Evolutionary conservation across 1,139 yeast species (phyloP).

Genomic region (Geotrichum citri-aurantii): DNA sequence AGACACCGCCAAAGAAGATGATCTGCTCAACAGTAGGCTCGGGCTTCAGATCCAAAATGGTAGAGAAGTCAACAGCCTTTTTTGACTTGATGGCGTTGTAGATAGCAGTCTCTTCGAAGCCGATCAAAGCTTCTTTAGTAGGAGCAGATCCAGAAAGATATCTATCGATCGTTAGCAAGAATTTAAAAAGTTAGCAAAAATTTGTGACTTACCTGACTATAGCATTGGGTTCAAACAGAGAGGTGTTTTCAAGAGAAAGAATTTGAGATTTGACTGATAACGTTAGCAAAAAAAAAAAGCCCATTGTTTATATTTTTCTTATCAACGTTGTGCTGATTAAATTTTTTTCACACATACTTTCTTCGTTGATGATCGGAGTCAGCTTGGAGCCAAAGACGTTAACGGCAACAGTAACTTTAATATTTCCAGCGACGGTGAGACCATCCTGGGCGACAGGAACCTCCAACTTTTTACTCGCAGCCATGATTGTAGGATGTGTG

Average conservation of each 20-base stretch:
- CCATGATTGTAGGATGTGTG: slow-evolving; percentile 3
- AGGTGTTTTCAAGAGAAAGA: slow-evolving; percentile 1
- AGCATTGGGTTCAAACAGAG: slow-evolving; percentile 69
- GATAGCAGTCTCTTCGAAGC: slow-evolving; percentile 22
- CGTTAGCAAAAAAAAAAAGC: neutral
- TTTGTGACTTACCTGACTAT: slow-evolving; percentile 59
- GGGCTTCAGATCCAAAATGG: slow-evolving; percentile 20
- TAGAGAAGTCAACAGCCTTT: slow-evolving; percentile 6
- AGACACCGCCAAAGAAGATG: slow-evolving; percentile 18
- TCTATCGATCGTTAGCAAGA: slow-evolving; percentile 30
- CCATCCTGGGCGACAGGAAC: slow-evolving; percentile 16
- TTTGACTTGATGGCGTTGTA: slow-evolving; percentile 18
- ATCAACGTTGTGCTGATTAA: neutral
- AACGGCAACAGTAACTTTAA: slow-evolving; percentile 15
- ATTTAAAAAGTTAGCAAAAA: slow-evolving; percentile 21
- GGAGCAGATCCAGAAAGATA: slow-evolving; percentile 35
- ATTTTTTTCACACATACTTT: slow-evolving; percentile 5
- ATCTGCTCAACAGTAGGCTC: slow-evolving; percentile 26
- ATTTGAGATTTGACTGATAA: slow-evolving; percentile 7
- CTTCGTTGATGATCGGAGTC: slow-evolving; percentile 10
- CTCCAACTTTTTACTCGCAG: slow-evolving; percentile 9
- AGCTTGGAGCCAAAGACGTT: slow-evolving; percentile 5
- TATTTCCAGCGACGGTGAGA: slow-evolving; percentile 10
- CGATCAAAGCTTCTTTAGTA: slow-evolving; percentile 24
- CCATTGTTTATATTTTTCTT: neutral